Conservation (phyloP, 2,329 filamentous ascomycete species). For the Colletotrichum lentis region DNA sequence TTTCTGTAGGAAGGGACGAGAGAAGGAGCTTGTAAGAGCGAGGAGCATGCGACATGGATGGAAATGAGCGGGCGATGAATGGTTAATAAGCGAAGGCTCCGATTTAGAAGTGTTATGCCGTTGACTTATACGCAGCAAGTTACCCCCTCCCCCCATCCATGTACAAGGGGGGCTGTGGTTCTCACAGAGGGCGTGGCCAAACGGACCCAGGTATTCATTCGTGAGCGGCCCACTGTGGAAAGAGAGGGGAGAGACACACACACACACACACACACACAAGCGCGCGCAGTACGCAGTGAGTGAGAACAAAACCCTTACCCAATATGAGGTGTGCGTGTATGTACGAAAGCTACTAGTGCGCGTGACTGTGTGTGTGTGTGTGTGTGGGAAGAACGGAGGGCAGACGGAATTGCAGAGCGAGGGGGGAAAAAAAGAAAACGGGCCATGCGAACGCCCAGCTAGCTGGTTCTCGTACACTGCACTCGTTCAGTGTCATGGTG, state of each 20-base stretch:
- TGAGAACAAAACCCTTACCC: conserved; percentile 19
- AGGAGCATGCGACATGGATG: conserved; percentile 30
- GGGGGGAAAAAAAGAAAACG: conserved; percentile 34
- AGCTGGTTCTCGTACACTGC: conserved; percentile 39
- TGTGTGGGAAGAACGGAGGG: conserved; percentile 19
- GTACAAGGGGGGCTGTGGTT: conserved; percentile 33
- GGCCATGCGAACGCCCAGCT: conserved; percentile 19
- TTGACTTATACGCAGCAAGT: conserved; percentile 32
- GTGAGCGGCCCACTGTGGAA: conserved; percentile 20
- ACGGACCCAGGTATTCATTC: conserved; percentile 17
- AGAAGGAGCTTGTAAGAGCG: conserved; percentile 32
- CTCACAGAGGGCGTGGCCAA: conserved; percentile 29
- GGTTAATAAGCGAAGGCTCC: conserved; percentile 33
- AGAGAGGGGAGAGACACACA: conserved; percentile 18
- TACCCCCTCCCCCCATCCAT: not conserved
- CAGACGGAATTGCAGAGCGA: conserved; percentile 17
- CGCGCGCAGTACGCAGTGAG: not conserved
- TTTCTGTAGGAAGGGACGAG: conserved; percentile 37
- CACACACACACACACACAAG: not conserved
- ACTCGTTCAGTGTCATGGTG: conserved; percentile 46
- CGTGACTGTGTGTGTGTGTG: conserved; percentile 12
- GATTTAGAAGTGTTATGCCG: conserved; percentile 36
- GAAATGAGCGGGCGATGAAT: conserved; percentile 37
- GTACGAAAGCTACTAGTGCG: conserved; percentile 17
- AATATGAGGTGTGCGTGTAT: conserved; percentile 33